phyloP scores from a whole-genome alignment of 2,329 filamentous ascomycete genomes.

The Juglanconis juglandina region DNA sequence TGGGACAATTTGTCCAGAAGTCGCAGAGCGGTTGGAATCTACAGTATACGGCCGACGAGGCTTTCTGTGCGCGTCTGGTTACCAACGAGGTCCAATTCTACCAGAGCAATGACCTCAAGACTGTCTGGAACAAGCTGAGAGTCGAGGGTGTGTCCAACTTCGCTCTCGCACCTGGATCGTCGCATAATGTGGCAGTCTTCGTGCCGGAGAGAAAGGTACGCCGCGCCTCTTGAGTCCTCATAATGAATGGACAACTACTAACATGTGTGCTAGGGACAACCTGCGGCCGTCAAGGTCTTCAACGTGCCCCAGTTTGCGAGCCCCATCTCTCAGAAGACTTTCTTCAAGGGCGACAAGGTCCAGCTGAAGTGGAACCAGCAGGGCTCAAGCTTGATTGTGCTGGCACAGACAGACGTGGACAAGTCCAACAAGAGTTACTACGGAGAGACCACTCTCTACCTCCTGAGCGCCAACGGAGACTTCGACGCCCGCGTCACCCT shows the following conservation, averaged over 20 bases:
- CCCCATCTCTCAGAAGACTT: constrained; percentile 93
- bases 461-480: constrained; percentile 84
- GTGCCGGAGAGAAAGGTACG: constrained; percentile 89
- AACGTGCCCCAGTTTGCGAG: constrained; percentile 81
- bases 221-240: constrained; percentile 1
- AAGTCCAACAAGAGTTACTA: constrained; percentile 99
- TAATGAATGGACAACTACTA: constrained; percentile 14
- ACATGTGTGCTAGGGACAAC: constrained; percentile 66
- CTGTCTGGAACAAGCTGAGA: constrained; percentile 91
- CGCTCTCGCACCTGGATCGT: constrained; percentile 83
- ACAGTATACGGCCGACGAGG: constrained; percentile 92
- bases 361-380: constrained; percentile 96
- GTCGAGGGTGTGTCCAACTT: constrained; percentile 90
- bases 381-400: constrained; percentile 86
- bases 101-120: constrained; percentile 78
- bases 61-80: constrained; percentile 86
- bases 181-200: constrained; percentile 90
- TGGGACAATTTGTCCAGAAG: constrained; percentile 94
- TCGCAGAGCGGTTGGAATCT: constrained; percentile 94
- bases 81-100: constrained; percentile 99
- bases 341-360: constrained; percentile 99
- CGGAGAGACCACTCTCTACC: constrained; percentile 93
- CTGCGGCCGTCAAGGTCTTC: constrained; percentile 89
- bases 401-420: constrained; percentile 97
- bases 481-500: constrained; percentile 84